phyloP scores from a whole-genome alignment of 345 rosid species.

The Salix arbutifolia region DNA sequence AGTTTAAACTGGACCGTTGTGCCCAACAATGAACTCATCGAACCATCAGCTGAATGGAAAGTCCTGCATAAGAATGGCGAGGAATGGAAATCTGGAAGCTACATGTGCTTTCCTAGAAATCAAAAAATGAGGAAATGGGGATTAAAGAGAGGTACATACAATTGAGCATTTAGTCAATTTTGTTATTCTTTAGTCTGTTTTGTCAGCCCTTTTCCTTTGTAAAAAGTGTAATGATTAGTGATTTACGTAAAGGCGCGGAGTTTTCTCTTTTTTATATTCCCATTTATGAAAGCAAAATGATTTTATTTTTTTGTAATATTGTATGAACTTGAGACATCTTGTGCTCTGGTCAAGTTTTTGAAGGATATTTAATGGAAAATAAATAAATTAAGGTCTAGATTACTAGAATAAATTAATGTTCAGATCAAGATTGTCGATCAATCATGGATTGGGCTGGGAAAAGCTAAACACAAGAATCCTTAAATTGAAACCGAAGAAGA shows the following conservation, averaged over 20 bases:
- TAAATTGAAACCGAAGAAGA: too few relatives aligned
- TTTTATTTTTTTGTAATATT: too few relatives aligned
- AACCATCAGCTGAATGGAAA: background rate
- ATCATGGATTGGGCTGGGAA: too few relatives aligned
- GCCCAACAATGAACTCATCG: background rate
- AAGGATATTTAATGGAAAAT: too few relatives aligned
- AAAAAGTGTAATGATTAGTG: background rate
- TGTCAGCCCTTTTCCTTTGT: background rate
- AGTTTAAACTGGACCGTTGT: background rate
- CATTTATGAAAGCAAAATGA: too few relatives aligned
- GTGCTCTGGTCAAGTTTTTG: too few relatives aligned
- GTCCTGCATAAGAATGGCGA: background rate
- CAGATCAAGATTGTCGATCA: too few relatives aligned
- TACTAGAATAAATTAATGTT: too few relatives aligned
- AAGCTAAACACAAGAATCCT: too few relatives aligned
- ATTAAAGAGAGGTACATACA: background rate
- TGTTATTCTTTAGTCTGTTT: background rate
- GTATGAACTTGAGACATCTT: too few relatives aligned
- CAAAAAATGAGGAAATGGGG: background rate
- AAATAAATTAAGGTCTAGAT: too few relatives aligned
- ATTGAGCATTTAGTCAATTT: background rate
- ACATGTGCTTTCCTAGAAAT: background rate
- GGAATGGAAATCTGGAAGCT: conserved; percentile 1
- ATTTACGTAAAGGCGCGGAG: background rate
- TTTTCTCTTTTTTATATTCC: background rate